Evolutionary conservation across 352 stramenopile genomes (phyloP).

Genomic region (Halophytophthora batemanensis): DNA sequence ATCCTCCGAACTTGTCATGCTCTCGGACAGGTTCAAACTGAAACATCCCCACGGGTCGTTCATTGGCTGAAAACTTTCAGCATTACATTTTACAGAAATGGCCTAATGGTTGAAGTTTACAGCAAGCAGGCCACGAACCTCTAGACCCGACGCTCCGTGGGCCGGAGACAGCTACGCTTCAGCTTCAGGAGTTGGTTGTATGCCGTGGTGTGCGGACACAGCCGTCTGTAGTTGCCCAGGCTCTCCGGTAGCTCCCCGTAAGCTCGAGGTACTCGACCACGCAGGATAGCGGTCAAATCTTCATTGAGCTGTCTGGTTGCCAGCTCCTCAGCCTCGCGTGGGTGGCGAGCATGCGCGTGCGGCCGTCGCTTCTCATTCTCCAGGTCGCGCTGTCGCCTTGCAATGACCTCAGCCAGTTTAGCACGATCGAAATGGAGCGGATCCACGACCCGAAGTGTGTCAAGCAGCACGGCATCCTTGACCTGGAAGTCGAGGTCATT

Average conservation of each 20-base stretch:
- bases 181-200: slow-evolving; percentile 73
- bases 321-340: slow-evolving; percentile 49
- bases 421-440: slow-evolving; percentile 78
- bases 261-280: slow-evolving; percentile 38
- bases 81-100: too few species aligned
- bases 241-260: slow-evolving; percentile 68
- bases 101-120: too few species aligned
- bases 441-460: slow-evolving; percentile 86
- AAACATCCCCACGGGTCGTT: too few species aligned
- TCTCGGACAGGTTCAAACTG: too few species aligned
- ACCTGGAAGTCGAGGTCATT: slow-evolving; percentile 85
- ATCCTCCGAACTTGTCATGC: too few species aligned
- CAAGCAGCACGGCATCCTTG: slow-evolving; percentile 87
- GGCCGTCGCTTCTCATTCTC: slow-evolving; percentile 57
- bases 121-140: too few species aligned
- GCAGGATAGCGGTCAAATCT: slow-evolving; percentile 67
- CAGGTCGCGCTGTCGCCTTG: slow-evolving; percentile 51
- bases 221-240: slow-evolving; percentile 56
- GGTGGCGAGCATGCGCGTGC: slow-evolving; percentile 51
- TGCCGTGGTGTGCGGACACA: slow-evolving; percentile 60
- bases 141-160: slow-evolving; percentile 3
- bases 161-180: slow-evolving; percentile 52
- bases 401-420: slow-evolving; percentile 63
- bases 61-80: too few species aligned
- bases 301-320: slow-evolving; percentile 53